phyloP scores from a whole-genome alignment of 768 basidiomycete genomes.

The Mycena vulgaris region DNA sequence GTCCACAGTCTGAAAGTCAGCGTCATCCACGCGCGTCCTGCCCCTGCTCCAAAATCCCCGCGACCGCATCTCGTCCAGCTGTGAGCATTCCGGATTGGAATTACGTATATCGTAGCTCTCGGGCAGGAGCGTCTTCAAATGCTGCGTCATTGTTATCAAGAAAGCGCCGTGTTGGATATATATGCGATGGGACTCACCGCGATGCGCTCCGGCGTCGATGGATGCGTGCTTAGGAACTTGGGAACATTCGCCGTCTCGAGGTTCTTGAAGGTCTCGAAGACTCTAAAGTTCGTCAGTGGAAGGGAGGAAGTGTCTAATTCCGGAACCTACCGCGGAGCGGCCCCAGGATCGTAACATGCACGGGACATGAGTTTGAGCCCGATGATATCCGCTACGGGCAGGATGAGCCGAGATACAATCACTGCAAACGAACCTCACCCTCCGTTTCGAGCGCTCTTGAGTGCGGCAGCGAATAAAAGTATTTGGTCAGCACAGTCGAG shows the following conservation, averaged over 20 bases:
- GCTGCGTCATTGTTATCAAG: conserved; percentile 48
- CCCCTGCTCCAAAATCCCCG: conserved; percentile 12
- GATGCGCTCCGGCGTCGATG: conserved; percentile 60
- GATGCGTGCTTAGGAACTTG: conserved; percentile 88
- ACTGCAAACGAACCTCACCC: conserved; percentile 57
- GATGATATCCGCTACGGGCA: conserved; percentile 81
- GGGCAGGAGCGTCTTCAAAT: conserved; percentile 68
- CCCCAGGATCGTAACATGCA: conserved; percentile 90
- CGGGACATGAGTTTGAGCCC: conserved; percentile 85
- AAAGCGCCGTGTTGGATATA: neutral
- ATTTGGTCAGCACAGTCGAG: conserved; percentile 60
- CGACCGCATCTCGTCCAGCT: conserved; percentile 50
- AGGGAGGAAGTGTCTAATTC: too few relatives aligned
- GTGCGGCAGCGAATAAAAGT: conserved; percentile 84
- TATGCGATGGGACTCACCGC: neutral
- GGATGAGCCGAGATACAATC: neutral
- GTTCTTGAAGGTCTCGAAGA: conserved; percentile 78
- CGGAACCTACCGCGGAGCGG: conserved; percentile 82
- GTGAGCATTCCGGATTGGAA: conserved; percentile 69
- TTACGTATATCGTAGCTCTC: conserved; percentile 71
- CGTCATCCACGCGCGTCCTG: conserved; percentile 13
- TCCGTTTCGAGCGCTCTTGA: conserved; percentile 87
- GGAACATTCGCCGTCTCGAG: conserved; percentile 61
- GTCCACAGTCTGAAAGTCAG: too few relatives aligned
- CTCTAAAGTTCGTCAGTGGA: conserved; percentile 56